Evolutionary conservation across 495 filamentous ascomycete genomes (phyloP), one percentile per base, ranked within the genome.

Genomic region (Penicillium egyptiacum): DNA sequence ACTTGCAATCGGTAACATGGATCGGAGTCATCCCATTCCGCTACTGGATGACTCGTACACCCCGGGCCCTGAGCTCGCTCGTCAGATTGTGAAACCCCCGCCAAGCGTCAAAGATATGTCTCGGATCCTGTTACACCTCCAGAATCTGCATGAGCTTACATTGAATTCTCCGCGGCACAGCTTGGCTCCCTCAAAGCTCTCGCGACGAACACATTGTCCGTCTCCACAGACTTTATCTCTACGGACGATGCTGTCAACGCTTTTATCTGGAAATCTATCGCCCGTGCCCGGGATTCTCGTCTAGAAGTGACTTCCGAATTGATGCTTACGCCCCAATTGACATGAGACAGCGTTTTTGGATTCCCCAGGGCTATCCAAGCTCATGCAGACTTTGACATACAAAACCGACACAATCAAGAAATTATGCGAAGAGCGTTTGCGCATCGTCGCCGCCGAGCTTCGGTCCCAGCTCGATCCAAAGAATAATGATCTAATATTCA

Each of bases 191-290:
- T 85, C 11, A 83, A 85, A 53, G 46, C 59, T 7, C 43, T 61
- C 19, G 77, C 79, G 17, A 68, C 55, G 9, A 49, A 68, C 16
- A 67, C 70, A 10, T 58, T 64, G 9, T 49, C 70, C 25, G 25
- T 53, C 6, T 44, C 63, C 3, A 35, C 17, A 9, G 50, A 49
- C 22, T 72, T 66, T 35, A 57, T 76, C 52, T 83, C 81, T 10
- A 85, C 81, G 2, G 79, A 85, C 56, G 83, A 86, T 58, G 69
- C 77, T 9, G 64, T 85, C 23, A 81, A 63, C 45, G 76, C 81
- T 12, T 78, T 84, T 30, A 61, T 85, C 45, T 86, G 75, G 76
- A 74, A 81, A 65, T 75, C 67, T 42, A 57, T 84, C n/a, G 65
- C 66, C 5, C 73, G 74, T 25, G 74, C 70, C 4, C 77, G 83